These are phyloP conservation scores for Diaporthe vexans DNA, from an alignment of 2,329 filamentous ascomycete species.

Conservation along the genomic window DNA sequence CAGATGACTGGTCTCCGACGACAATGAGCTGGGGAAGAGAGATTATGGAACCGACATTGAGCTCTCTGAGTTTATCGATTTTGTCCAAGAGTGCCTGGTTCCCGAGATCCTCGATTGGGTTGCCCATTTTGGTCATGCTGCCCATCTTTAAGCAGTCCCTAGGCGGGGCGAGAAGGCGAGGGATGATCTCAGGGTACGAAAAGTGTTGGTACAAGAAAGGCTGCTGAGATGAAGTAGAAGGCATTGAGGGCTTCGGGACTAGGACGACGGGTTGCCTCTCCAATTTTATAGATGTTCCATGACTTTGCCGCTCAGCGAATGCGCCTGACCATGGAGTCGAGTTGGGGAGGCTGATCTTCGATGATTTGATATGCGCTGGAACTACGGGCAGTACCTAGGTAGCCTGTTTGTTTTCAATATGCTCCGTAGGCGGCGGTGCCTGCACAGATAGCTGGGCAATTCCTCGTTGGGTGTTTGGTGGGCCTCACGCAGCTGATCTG, in stretches of 20 bases:
- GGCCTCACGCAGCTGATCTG: conserved; percentile 5
- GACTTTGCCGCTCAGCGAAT: background rate
- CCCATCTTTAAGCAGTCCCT: background rate
- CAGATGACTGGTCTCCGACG: conserved; percentile 87
- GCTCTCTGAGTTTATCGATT: conserved; percentile 48
- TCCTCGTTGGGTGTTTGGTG: background rate
- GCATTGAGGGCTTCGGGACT: background rate
- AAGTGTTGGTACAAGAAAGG: too few relatives aligned
- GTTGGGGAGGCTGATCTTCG: background rate
- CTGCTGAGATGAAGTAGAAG: background rate
- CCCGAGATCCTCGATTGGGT: conserved; percentile 38
- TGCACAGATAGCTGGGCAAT: background rate
- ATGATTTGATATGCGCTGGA: background rate
- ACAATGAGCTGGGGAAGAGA: conserved; percentile 76
- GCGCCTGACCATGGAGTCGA: background rate
- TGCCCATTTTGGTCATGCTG: background rate
- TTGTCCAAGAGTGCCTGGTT: conserved; percentile 46
- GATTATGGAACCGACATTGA: conserved; percentile 46
- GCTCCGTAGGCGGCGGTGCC: background rate
- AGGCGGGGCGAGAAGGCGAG: background rate
- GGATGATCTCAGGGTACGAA: background rate
- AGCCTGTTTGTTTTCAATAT: background rate
- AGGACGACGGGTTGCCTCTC: background rate
- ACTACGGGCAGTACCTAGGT: too few relatives aligned
- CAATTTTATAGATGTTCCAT: background rate